A percentile compares a stretch with the other conserved stretches of the same genome.
Evolutionary conservation across 495 filamentous ascomycete genomes (phyloP).

Genomic region (Glutinoglossum americanum): DNA sequence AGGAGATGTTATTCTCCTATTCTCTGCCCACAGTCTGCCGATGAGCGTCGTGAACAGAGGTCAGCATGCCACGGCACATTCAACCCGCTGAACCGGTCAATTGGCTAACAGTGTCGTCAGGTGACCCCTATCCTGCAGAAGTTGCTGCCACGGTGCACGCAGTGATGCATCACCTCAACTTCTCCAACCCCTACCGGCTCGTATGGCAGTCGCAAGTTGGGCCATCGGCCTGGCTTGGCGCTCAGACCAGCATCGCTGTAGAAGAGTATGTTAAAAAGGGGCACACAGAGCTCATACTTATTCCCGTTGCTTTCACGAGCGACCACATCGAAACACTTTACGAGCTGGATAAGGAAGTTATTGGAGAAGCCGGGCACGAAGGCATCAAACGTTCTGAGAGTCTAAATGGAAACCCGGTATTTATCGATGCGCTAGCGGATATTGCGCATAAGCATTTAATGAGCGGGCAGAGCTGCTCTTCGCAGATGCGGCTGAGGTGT

Average conservation of each 20-base stretch:
- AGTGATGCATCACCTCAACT: conserved; percentile 75
- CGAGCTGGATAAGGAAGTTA: conserved; percentile 90
- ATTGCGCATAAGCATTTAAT: conserved; percentile 62
- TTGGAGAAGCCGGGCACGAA: conserved; percentile 61
- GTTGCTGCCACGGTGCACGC: conserved; percentile 94
- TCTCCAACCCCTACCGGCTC: conserved; percentile 74
- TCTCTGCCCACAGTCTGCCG: conserved; percentile 87
- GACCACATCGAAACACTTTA: conserved; percentile 97
- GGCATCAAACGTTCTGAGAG: conserved; percentile 79
- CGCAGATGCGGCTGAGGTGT: conserved; percentile 80
- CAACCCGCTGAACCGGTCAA: neutral
- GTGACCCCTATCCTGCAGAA: conserved; percentile 91
- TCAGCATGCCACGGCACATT: conserved; percentile 14
- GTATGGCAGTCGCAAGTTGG: conserved; percentile 99
- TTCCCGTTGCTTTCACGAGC: conserved; percentile 93
- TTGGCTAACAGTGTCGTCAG: conserved; percentile 17
- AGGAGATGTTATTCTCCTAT: conserved; percentile 64
- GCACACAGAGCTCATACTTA: conserved; percentile 72
- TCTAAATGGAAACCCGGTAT: conserved; percentile 76
- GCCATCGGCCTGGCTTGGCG: conserved; percentile 84
- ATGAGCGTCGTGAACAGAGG: conserved; percentile 93
- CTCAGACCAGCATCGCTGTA: conserved; percentile 77
- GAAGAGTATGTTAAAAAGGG: conserved; percentile 75
- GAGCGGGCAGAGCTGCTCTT: conserved; percentile 43
- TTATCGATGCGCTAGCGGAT: conserved; percentile 78